Evolutionary conservation across 1,284 basidiomycete genomes (phyloP).

Genomic region (Macrocystidia cucumis): DNA sequence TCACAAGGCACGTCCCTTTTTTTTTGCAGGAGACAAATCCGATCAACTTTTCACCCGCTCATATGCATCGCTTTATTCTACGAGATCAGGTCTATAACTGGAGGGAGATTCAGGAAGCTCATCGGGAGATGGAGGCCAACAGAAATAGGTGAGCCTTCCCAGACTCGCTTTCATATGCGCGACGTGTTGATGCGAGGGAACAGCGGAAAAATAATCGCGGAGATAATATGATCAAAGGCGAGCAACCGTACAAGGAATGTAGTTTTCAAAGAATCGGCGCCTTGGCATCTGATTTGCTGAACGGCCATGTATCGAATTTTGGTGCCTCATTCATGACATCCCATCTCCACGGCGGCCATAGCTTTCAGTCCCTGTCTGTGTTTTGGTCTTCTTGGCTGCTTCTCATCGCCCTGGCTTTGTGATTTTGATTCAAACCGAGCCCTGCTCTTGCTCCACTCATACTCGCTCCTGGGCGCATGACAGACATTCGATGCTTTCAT

Average conservation of each 20-base stretch:
- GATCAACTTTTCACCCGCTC: conserved; percentile 4
- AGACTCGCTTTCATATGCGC: conserved; percentile 4
- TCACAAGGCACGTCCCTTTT: conserved; percentile 48
- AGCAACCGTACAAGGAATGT: not conserved
- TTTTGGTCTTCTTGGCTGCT: too few species aligned
- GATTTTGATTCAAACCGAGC: too few species aligned
- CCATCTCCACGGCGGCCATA: not conserved
- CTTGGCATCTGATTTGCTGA: not conserved
- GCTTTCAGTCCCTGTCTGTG: not conserved
- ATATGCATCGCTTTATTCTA: too few species aligned
- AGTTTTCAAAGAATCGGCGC: not conserved
- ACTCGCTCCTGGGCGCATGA: too few species aligned
- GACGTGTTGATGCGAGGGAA: conserved; percentile 7
- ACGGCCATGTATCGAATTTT: not conserved
- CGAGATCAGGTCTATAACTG: conserved; percentile 78
- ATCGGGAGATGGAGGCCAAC: conserved; percentile 83
- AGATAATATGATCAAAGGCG: conserved; percentile 24
- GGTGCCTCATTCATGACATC: too few species aligned
- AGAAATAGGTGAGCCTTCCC: conserved; percentile 49
- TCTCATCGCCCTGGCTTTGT: too few species aligned
- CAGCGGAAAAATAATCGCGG: conserved; percentile 55
- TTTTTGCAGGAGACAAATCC: conserved; percentile 6
- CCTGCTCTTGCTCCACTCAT: too few species aligned
- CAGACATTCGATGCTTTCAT: too few species aligned
- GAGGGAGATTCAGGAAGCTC: conserved; percentile 79